phyloP scores from a whole-genome alignment of 116 monocot species.

The Phalaenopsis hybrid region DNA sequence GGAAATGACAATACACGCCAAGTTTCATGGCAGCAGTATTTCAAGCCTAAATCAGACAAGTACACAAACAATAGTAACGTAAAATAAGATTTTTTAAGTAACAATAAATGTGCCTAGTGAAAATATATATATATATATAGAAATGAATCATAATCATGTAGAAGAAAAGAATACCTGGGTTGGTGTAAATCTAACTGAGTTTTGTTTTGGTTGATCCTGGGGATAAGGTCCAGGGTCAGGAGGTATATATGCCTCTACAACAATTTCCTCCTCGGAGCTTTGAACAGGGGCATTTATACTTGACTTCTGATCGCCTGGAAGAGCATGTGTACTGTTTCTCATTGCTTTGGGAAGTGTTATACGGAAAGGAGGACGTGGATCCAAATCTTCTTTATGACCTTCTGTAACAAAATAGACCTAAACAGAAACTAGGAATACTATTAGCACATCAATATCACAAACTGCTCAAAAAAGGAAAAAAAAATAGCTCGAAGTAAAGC shows the following conservation, averaged over 20 bases:
- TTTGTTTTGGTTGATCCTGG: conserved; percentile 93
- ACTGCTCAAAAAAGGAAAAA: background rate
- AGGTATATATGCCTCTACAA: conserved; percentile 89
- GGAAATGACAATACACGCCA: no score
- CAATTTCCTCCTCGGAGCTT: conserved; percentile 39
- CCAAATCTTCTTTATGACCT: conserved; percentile 47
- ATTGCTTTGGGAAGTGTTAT: conserved; percentile 73
- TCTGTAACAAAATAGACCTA: conserved; percentile 72
- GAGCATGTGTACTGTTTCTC: conserved; percentile 56
- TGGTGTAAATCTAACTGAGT: conserved; percentile 90
- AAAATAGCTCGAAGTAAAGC: no score
- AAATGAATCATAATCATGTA: background rate
- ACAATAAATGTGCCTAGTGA: background rate
- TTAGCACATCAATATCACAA: conserved; percentile 1
- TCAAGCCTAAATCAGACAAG: background rate
- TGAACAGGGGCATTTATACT: conserved; percentile 5
- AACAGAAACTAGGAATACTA: conserved; percentile 1
- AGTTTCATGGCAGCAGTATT: no score
- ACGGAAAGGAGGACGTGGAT: conserved; percentile 73
- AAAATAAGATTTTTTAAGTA: background rate
- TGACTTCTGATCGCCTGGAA: conserved; percentile 63
- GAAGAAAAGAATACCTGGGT: conserved; percentile 61
- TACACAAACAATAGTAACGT: background rate
- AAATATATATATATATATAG: background rate
- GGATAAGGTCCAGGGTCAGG: conserved; percentile 96